A percentile compares a stretch with the other conserved stretches of the same genome.
These are phyloP conservation scores for Fonsecaea erecta DNA, from an alignment of 2,329 filamentous ascomycete genomes.

Conservation along the genomic window DNA sequence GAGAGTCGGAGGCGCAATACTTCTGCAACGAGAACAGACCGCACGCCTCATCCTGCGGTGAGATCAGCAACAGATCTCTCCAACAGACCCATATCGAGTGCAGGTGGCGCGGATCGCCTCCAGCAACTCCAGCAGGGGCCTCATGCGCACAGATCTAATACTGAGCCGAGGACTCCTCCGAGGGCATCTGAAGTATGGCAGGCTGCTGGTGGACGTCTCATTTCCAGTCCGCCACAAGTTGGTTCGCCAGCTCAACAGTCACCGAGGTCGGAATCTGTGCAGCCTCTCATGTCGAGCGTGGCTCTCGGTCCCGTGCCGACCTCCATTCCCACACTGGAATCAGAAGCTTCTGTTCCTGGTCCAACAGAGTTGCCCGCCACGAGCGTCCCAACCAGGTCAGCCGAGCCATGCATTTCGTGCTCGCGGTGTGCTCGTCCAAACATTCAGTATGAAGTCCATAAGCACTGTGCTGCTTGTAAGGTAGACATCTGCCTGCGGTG, in stretches of 20 bases:
- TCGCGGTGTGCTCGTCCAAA: constrained; percentile 70
- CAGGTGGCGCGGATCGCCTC: constrained; percentile 22
- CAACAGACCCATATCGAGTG: constrained; percentile 39
- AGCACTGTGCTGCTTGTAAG: constrained; percentile 75
- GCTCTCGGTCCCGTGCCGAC: constrained; percentile 38
- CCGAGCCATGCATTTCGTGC: constrained; percentile 75
- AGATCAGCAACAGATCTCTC: constrained; percentile 70
- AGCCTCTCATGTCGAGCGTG: constrained; percentile 23
- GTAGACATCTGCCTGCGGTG: constrained; percentile 78
- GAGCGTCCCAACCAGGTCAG: constrained; percentile 18
- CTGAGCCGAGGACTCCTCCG: constrained; percentile 31
- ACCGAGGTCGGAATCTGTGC: constrained; percentile 15
- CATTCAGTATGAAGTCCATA: constrained; percentile 86
- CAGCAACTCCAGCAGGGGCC: constrained; percentile 26
- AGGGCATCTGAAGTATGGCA: constrained; percentile 32
- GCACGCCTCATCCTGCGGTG: constrained; percentile 49
- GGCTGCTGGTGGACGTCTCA: constrained; percentile 22
- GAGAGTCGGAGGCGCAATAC: constrained; percentile 38
- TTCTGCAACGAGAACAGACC: constrained; percentile 46
- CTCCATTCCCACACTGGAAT: constrained; percentile 34
- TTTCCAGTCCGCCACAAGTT: constrained; percentile 22
- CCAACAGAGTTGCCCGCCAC: constrained; percentile 1
- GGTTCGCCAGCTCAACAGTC: constrained; percentile 20
- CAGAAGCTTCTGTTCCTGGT: constrained; percentile 34
- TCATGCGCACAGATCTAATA: constrained; percentile 32